Conservation (phyloP, 495 filamentous ascomycete genomes). For the Thermothielavioides terrestris region DNA sequence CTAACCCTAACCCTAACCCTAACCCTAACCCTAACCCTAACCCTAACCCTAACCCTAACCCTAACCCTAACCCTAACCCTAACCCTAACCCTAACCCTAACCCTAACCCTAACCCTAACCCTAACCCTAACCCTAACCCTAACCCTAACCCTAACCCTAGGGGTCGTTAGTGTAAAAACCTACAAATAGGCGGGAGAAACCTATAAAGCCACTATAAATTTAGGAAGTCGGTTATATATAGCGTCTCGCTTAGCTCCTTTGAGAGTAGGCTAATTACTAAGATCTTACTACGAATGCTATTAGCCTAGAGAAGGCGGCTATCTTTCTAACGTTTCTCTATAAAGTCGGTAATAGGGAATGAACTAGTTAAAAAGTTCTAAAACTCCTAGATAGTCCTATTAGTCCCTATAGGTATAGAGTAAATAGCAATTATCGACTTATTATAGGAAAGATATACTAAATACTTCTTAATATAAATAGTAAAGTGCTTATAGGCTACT, state of each 20-base stretch:
- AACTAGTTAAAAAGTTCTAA: conserved; percentile 7
- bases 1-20: too few species aligned
- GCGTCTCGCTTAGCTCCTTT: background rate
- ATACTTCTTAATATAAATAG: background rate
- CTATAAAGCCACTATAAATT: conserved; percentile 5
- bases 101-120: too few species aligned
- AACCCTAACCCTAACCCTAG: too few species aligned
- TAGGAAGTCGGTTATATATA: conserved; percentile 6
- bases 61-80: too few species aligned
- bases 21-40: too few species aligned
- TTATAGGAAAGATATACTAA: background rate
- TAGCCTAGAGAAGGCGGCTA: background rate
- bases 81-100: too few species aligned
- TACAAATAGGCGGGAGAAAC: background rate
- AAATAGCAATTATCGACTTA: background rate
- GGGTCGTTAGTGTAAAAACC: background rate
- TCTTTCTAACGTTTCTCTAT: background rate
- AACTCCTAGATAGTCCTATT: conserved; percentile 1
- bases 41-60: too few species aligned
- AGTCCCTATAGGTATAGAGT: background rate
- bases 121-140: too few species aligned
- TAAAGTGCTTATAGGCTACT: conserved; percentile 1
- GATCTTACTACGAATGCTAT: conserved; percentile 3
- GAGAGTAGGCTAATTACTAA: conserved; percentile 9
- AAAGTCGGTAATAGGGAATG: background rate